These are phyloP conservation scores for Phytophthora pisi DNA, from an alignment of 352 stramenopile species.

Conservation along the genomic window DNA sequence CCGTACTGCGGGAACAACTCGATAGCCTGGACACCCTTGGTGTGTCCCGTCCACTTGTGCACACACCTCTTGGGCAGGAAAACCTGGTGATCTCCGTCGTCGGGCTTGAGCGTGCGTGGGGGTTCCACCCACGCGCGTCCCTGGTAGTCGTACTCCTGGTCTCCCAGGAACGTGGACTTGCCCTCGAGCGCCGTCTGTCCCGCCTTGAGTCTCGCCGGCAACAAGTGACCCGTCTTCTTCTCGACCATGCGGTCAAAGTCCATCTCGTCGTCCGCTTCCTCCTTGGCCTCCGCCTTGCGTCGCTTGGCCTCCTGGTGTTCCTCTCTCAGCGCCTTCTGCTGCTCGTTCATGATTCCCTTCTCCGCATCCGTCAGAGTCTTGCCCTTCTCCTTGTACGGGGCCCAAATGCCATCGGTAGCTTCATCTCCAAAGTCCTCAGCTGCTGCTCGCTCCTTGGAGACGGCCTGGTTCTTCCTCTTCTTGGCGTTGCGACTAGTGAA, in stretches of 20 bases:
- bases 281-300: slow-evolving; percentile 61
- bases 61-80: slow-evolving; percentile 98
- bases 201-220: slow-evolving; percentile 68
- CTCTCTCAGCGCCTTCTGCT: slow-evolving; percentile 56
- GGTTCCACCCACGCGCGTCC: slow-evolving; percentile 95
- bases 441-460: slow-evolving; percentile 41
- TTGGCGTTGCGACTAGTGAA: slow-evolving; percentile 47
- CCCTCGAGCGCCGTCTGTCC: slow-evolving; percentile 69
- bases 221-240: slow-evolving; percentile 80
- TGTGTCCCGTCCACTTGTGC: slow-evolving; percentile 96
- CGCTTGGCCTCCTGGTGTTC: slow-evolving; percentile 64
- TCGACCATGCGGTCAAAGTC: slow-evolving; percentile 90
- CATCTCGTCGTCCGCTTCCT: slow-evolving; percentile 77
- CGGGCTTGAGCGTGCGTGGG: slow-evolving; percentile 77
- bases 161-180: slow-evolving; percentile 88
- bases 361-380: slow-evolving; percentile 51
- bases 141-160: slow-evolving; percentile 96
- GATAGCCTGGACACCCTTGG: slow-evolving; percentile 98
- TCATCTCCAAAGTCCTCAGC: slow-evolving; percentile 55
- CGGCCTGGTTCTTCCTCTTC: slow-evolving; percentile 47
- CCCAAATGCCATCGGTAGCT: slow-evolving; percentile 60
- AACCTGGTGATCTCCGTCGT: slow-evolving; percentile 90
- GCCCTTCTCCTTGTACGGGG: slow-evolving; percentile 61
- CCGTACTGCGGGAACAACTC: slow-evolving; percentile 96
- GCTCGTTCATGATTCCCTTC: slow-evolving; percentile 52